A percentile compares a stretch with the other conserved stretches of the same genome.
Conservation (phyloP, 768 basidiomycete species). For the Termitomyces sp. region DNA sequence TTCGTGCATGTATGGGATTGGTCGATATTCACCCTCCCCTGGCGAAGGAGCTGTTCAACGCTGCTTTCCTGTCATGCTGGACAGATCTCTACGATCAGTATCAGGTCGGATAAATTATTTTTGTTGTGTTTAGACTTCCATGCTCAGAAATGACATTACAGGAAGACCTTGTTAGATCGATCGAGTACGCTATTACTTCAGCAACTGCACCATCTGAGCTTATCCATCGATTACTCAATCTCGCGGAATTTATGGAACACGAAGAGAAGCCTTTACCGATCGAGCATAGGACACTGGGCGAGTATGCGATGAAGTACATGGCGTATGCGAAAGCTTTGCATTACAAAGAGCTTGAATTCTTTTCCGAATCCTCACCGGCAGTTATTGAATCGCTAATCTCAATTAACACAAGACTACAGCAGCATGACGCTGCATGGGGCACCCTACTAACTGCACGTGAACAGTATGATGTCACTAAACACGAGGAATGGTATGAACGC, state of each 20-base stretch:
- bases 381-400: constrained; percentile 94
- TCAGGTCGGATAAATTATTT: constrained; percentile 53
- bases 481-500: constrained; percentile 98
- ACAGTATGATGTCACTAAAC: constrained; percentile 85
- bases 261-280: constrained; percentile 95
- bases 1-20: constrained; percentile 91
- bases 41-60: constrained; percentile 94
- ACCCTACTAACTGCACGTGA: constrained; percentile 87
- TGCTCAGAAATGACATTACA: constrained; percentile 24
- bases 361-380: constrained; percentile 82
- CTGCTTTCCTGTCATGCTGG: constrained; percentile 98
- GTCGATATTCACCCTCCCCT: constrained; percentile 89
- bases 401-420: constrained; percentile 94
- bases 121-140: not conserved
- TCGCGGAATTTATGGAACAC: constrained; percentile 99
- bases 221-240: constrained; percentile 84
- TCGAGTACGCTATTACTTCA: constrained; percentile 81
- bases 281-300: constrained; percentile 87
- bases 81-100: constrained; percentile 92
- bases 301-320: constrained; percentile 88
- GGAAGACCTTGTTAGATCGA: constrained; percentile 92
- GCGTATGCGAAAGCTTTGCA: constrained; percentile 97
- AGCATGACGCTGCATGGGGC: constrained; percentile 97
- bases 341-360: constrained; percentile 97
- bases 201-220: constrained; percentile 77